These are phyloP conservation scores for Boletellus emodensis DNA, from an alignment of 768 basidiomycete species.

Conservation along the genomic window DNA sequence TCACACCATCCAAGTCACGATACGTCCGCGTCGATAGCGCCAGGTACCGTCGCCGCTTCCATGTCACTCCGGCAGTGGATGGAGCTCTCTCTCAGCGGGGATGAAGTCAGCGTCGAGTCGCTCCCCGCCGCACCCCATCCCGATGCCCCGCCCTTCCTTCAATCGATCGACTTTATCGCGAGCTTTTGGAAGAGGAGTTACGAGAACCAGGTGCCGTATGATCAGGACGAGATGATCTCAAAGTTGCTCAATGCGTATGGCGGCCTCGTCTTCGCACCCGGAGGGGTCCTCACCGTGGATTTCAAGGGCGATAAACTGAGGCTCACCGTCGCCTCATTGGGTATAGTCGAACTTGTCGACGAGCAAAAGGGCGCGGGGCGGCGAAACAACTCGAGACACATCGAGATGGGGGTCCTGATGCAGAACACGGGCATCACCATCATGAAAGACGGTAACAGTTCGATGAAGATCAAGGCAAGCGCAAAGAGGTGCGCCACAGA, in stretches of 20 bases:
- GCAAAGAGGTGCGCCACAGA: slow-evolving; percentile 71
- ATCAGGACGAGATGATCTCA: slow-evolving; percentile 79
- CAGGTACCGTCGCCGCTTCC: slow-evolving; percentile 73
- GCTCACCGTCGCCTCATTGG: slow-evolving; percentile 58
- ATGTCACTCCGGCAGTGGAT: slow-evolving; percentile 86
- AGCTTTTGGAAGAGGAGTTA: slow-evolving; percentile 54
- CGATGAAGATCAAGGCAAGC: slow-evolving; percentile 88
- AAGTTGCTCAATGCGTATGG: slow-evolving; percentile 74
- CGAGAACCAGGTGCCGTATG: slow-evolving; percentile 67
- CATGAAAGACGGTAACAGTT: slow-evolving; percentile 75
- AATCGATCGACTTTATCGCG: slow-evolving; percentile 77
- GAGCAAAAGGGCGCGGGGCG: slow-evolving; percentile 48
- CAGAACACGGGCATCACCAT: slow-evolving; percentile 90
- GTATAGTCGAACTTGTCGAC: slow-evolving; percentile 57
- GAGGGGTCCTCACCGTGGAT: slow-evolving; percentile 78
- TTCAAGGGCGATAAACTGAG: slow-evolving; percentile 84
- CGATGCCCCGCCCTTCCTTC: slow-evolving; percentile 59
- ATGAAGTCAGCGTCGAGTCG: slow-evolving; percentile 66
- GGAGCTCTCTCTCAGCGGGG: slow-evolving; percentile 73
- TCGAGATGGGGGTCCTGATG: slow-evolving; percentile 72
- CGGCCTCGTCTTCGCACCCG: slow-evolving; percentile 63
- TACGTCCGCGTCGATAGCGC: slow-evolving; percentile 63
- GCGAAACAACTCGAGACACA: slow-evolving; percentile 27
- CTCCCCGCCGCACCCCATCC: slow-evolving; percentile 47
- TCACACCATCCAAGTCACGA: slow-evolving; percentile 61